Conservation (phyloP, 306 rosid species). For the barrel medic (Medicago truncatula) region DNA sequence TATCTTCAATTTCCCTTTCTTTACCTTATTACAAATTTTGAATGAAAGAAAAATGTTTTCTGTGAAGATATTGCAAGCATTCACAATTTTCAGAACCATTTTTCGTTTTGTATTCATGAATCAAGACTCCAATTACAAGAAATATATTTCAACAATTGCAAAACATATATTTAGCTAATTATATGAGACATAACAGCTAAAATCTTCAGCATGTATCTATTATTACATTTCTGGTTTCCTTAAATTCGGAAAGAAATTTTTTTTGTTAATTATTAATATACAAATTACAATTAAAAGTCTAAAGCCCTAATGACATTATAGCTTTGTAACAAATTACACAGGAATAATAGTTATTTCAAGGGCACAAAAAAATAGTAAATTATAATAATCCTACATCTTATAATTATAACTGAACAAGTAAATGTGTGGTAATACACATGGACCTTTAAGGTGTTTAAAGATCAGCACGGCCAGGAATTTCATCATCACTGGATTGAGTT, state of each 20-base stretch:
- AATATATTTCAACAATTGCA: neutral
- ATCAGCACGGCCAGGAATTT: conserved; percentile 88
- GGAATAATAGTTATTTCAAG: conserved; percentile 52
- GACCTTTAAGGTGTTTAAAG: conserved; percentile 51
- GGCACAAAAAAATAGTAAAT: conserved; percentile 36
- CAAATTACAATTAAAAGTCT: neutral
- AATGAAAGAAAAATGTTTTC: neutral
- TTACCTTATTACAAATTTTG: neutral
- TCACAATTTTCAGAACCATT: neutral
- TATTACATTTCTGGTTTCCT: neutral
- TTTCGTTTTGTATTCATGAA: neutral
- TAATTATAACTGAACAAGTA: conserved; percentile 44
- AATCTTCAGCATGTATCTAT: neutral
- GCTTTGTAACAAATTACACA: conserved; percentile 32
- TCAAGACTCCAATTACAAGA: neutral
- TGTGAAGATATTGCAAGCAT: neutral
- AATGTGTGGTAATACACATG: conserved; percentile 53
- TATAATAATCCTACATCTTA: conserved; percentile 52
- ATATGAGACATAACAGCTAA: neutral
- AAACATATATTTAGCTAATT: neutral
- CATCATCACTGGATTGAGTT: conserved; percentile 81
- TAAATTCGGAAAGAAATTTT: conserved; percentile 3
- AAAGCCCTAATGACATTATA: conserved; percentile 19
- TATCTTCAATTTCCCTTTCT: too few species aligned
- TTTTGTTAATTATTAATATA: conserved; percentile 3